These are phyloP conservation scores for Globisporangium solare DNA, from an alignment of 352 stramenopile genomes.

Conservation along the genomic window DNA sequence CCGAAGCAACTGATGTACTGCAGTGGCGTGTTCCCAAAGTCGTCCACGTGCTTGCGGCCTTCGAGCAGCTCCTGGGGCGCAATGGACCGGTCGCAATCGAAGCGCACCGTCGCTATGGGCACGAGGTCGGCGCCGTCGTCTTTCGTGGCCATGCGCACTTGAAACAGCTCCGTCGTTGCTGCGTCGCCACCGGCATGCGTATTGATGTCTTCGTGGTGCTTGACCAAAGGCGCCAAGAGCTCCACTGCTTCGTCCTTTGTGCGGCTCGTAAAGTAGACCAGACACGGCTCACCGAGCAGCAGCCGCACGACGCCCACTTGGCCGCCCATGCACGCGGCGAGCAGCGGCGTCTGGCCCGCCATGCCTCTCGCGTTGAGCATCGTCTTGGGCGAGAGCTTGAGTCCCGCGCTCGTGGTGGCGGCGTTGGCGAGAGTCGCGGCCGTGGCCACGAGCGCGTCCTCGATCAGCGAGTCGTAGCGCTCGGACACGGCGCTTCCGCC, in stretches of 20 bases:
- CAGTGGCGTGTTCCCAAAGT: constrained; percentile 77
- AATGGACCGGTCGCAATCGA: constrained; percentile 35
- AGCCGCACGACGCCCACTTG: constrained; percentile 60
- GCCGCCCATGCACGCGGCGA: constrained; percentile 62
- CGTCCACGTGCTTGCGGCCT: constrained; percentile 44
- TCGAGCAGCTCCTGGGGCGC: constrained; percentile 42
- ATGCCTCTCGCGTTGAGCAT: constrained; percentile 35
- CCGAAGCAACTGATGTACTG: constrained; percentile 80
- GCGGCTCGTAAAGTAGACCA: constrained; percentile 66
- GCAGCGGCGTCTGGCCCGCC: constrained; percentile 54
- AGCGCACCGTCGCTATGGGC: constrained; percentile 41
- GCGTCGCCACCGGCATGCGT: not conserved
- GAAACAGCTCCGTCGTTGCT: constrained; percentile 18
- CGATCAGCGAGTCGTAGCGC: not conserved
- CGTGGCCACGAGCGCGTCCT: not conserved
- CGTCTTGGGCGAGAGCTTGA: constrained; percentile 11
- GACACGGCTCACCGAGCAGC: constrained; percentile 51
- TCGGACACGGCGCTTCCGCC: constrained; percentile 1
- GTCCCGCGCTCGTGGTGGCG: not conserved
- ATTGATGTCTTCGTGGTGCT: constrained; percentile 10
- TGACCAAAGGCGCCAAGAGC: constrained; percentile 37
- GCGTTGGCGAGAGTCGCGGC: not conserved
- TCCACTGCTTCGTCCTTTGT: constrained; percentile 31
- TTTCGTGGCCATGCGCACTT: constrained; percentile 45
- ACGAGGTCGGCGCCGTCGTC: constrained; percentile 29